Base-by-base conservation (phyloP, 73 alveolate species). In the Paramecium sonneborni region DNA sequence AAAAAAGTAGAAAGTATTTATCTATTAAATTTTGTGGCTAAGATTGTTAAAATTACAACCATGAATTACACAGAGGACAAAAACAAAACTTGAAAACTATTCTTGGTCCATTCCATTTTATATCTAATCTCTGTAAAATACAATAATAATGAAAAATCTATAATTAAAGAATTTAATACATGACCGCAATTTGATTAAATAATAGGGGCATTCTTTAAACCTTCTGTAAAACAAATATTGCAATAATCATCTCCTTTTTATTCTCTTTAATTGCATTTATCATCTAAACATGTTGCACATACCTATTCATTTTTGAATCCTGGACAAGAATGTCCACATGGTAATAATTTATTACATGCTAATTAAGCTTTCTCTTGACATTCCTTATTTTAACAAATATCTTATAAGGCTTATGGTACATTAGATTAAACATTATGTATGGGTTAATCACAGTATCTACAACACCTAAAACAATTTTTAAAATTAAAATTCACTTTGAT, bases 41-140 rank as follows among this genome's bases (percentile, higher is more conserved):
- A 5, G 96, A 94, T 39, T 92, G 85, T 15, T 95, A 85, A 35
- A 93, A 90, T 72, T 91, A 89, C 84, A 92, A 88, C 98, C 98
- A 95, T 34, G 93, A 41, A 52, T 96, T 96, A 67, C 98, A 96
- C 21, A 82, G 35, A 24, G 98, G 98, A 57, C 98, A 96, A 32
- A 74, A 43, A 39, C 97, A 95, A 92, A 93, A 96, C 43, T 93
- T 95, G 57, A 96, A 96, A 15, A 96, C 92, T 24, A 96, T 96
- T 92, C 96, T 95, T 2, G 98, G 98, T 18, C 98, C 98, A 41
- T 92, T 67, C 98, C 98, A 96, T 93, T 88, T 95, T 20, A 92
- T 86, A 95, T 95, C 97, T 26, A 96, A 67, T 39, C 95, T 95
- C 70, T 91, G 95, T 34, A 90, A 85, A 5, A 96, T 41, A 57